Evolutionary conservation across 441 rosid species (phyloP).

Genomic region (Manihot esculenta): DNA sequence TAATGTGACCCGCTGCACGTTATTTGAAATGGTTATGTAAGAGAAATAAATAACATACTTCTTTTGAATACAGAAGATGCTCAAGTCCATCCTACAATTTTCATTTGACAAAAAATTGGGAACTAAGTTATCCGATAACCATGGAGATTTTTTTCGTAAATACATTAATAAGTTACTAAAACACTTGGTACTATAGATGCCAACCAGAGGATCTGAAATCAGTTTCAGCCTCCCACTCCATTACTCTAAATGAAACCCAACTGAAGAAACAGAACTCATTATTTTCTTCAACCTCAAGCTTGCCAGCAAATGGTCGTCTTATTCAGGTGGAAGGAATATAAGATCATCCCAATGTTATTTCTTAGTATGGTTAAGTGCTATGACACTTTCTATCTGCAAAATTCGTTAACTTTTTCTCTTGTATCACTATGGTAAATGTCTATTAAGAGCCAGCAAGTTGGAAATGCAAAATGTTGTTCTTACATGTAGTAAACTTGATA

Average conservation of each 20-base stretch:
- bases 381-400: no score
- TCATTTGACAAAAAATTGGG: not conserved
- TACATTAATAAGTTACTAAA: not conserved
- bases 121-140: not conserved
- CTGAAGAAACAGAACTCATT: no score
- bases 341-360: no score
- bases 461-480: constrained; percentile 25
- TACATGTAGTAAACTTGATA: constrained; percentile 89
- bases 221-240: not conserved
- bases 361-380: no score
- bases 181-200: not conserved
- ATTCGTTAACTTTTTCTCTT: no score
- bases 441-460: not conserved
- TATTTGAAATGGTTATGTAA: constrained; percentile 19
- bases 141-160: not conserved
- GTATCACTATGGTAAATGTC: no score
- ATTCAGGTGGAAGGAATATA: no score
- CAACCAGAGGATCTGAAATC: not conserved
- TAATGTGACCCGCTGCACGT: constrained; percentile 85
- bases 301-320: no score
- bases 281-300: no score
- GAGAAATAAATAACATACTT: not conserved
- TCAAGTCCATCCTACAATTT: not conserved
- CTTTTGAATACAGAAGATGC: not conserved
- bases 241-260: no score